phyloP scores from a whole-genome alignment of 2,329 filamentous ascomycete species.

The Monosporascus sp. region DNA sequence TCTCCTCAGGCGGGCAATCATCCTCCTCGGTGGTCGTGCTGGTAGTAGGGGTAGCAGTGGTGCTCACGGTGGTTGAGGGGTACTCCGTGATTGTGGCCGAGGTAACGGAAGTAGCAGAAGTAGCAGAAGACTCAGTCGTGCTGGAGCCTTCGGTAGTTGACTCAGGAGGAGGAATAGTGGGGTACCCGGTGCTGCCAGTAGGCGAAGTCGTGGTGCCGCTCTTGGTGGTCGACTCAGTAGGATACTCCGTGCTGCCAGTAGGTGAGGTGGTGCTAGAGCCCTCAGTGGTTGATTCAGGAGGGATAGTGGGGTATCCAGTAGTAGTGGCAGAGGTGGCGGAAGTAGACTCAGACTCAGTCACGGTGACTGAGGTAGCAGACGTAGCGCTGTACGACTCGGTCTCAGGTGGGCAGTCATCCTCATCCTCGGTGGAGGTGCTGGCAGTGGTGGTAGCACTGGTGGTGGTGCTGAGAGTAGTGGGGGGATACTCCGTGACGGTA shows the following conservation, averaged over 20 bases:
- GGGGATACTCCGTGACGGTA: not conserved
- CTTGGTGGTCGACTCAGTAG: not conserved
- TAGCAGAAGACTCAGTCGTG: not conserved
- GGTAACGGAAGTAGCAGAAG: not conserved
- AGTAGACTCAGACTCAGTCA: not conserved
- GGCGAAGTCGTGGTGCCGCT: not conserved
- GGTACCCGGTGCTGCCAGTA: not conserved
- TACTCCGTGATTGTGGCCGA: not conserved
- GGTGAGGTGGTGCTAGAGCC: not conserved
- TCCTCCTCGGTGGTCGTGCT: constrained; percentile 5
- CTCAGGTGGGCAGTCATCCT: constrained; percentile 13
- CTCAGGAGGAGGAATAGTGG: not conserved
- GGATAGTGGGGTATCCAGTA: not conserved
- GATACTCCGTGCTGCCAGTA: not conserved
- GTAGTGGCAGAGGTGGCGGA: constrained; percentile 1
- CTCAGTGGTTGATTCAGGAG: not conserved
- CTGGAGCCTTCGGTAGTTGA: not conserved
- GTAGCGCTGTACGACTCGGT: constrained; percentile 7
- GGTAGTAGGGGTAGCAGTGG: not conserved
- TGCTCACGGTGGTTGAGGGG: not conserved
- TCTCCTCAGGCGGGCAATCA: constrained; percentile 7
- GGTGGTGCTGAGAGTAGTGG: not conserved
- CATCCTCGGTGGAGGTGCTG: not conserved
- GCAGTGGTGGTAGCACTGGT: not conserved
- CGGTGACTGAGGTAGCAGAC: constrained; percentile 1